These are phyloP conservation scores for Ogataea nonfermentans DNA, from an alignment of 805 yeast species.

Conservation along the genomic window DNA sequence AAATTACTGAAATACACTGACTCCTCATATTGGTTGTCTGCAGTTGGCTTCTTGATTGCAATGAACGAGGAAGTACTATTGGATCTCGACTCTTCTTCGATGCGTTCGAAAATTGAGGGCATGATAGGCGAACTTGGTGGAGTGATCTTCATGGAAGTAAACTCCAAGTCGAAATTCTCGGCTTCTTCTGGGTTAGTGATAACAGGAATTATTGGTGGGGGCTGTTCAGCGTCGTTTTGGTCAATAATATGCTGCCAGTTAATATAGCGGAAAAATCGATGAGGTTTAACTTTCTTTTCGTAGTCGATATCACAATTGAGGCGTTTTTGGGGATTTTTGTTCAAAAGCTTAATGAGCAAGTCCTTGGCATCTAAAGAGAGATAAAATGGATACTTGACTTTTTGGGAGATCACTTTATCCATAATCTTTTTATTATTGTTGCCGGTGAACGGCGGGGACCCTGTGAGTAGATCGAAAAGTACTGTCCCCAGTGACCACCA, in stretches of 20 bases:
- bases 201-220: constrained; percentile 86
- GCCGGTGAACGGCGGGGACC: constrained; percentile 88
- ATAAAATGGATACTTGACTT: constrained; percentile 68
- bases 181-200: constrained; percentile 80
- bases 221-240: constrained; percentile 48
- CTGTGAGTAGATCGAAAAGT: constrained; percentile 74
- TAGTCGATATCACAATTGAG: constrained; percentile 55
- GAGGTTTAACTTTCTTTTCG: constrained; percentile 50
- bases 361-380: constrained; percentile 80
- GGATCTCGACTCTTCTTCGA: constrained; percentile 31
- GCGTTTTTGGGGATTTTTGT: constrained; percentile 69
- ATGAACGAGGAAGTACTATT: constrained; percentile 33
- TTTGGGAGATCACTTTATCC: constrained; percentile 70
- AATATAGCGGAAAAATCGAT: constrained; percentile 73
- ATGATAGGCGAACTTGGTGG: constrained; percentile 36
- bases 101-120: constrained; percentile 26
- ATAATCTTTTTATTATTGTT: constrained; percentile 70
- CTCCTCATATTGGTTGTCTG: constrained; percentile 26
- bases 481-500: constrained; percentile 94
- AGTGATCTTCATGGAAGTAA: constrained; percentile 64
- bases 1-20: constrained; percentile 36
- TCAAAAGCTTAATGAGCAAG: constrained; percentile 58
- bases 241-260: constrained; percentile 61
- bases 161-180: constrained; percentile 79
- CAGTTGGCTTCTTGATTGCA: constrained; percentile 30